Evolutionary conservation across 768 basidiomycete genomes (phyloP), one percentile per base, ranked within the genome.

Genomic region (Cystobasidium onofrii): DNA sequence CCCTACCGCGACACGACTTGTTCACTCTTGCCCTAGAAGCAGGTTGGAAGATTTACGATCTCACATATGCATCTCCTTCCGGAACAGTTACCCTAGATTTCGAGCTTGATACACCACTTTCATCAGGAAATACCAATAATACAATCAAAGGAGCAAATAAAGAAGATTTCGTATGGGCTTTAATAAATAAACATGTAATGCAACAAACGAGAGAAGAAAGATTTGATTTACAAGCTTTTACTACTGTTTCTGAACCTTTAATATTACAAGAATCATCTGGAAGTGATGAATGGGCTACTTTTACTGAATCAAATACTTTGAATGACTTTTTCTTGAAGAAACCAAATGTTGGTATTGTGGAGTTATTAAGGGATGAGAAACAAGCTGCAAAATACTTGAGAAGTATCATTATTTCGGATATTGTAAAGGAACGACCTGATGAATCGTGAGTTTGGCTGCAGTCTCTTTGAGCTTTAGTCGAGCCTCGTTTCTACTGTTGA

Each of bases 281-380:
- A 39, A 64, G 31, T 36, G 54, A 71, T 31, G 69, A 71, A 34
- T 71, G 52, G 33, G 54, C 54, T 25, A 46, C 44, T 52, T 57
- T 71, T 36, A 27, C 69, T 3, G 69, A 71, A 29, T 54, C 36
- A 34, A 55, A 55, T 29, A 12, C 23, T 9, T 34, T 71, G 6
- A 71, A 71, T 44, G 69, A 71, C 4, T 71, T 33, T 18, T 60
- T 71, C 54, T 27, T 71, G 20, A 71, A 71, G 54, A 34, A 55
- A 31, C 25, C 52, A 27, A 71, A 71, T 34, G 69, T 71, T 55
- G 69, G 69, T 34, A 57, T 71, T 55, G 55, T 36, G 25, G 69
- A 71, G 34, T 44, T 71, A 20, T 71, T 55, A 13, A 55, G 43
- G 20, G 18, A 31, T 23, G 55, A 71, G 55, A 61, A 69, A 29